Evolutionary conservation across 768 basidiomycete genomes (phyloP), one percentile per base, ranked within the genome.

Genomic region (Tremella yokohamensis): DNA sequence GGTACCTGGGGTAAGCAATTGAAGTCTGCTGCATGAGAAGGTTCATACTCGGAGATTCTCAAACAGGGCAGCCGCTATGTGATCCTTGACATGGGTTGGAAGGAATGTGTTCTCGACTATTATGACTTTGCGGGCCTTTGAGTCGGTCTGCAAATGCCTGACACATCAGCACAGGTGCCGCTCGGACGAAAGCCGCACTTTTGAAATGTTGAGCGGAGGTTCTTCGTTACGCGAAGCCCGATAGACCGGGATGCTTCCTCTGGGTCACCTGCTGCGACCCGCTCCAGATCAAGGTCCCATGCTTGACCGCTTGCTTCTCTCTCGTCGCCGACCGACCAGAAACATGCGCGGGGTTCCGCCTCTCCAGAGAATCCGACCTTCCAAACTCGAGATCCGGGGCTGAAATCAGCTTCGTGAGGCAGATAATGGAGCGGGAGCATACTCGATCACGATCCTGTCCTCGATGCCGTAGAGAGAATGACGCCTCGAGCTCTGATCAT

Each of bases 341-440:
- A 88, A n/a, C 92, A 86, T 56, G 90, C 87, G 66, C 96, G 78
- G 8, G 96, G 92, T 58, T 85, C 82, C 3, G 91, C 85, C 79
- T 99, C 96, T 13, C 94, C 94, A 69, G 91, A 93, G 79, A 97
- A 98, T 1, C 96, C 96, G 11, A 93, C 89, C 79, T 93, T 96
- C 93, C 94, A 98, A 60, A 92, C 83, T 53, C 87, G 82, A 47
- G 89, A 91, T 18, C 96, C 96, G 20, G 92, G 87, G 76, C 74
- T 75, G 49, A 6, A 3, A 25, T 39, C n/a, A n/a, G n/a, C 3
- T 1, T 56, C 40, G 57, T 38, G 26, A 34, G 22, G 18, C 42
- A 44, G 9, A 15, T 34, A 11, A 45, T 15, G 19, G 42, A 20
- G 22, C 16, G 2, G 20, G 19, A 26, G 13, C 72, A 57, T 40